Conservation (phyloP, 2,329 filamentous ascomycete genomes). For the Epichloe aotearoae region DNA sequence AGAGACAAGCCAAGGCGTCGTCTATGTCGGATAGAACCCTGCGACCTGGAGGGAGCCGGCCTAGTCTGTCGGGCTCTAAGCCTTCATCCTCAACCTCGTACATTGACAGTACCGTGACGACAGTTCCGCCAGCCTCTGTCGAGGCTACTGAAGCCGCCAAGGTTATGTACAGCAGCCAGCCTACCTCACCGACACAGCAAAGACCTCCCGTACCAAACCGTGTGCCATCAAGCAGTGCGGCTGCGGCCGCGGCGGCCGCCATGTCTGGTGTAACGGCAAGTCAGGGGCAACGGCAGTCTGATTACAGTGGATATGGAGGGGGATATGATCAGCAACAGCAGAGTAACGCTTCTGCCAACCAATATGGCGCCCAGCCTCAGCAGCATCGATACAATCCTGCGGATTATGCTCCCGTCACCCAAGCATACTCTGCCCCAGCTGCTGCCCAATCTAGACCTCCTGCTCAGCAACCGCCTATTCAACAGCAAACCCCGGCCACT, state of each 20-base stretch:
- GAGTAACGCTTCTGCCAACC: conserved; percentile 23
- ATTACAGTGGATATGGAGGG: conserved; percentile 22
- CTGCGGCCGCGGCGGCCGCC: conserved; percentile 45
- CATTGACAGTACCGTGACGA: conserved; percentile 15
- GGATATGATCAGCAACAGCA: conserved; percentile 20
- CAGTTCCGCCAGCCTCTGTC: conserved; percentile 6
- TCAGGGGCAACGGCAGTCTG: conserved; percentile 19
- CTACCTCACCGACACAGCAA: conserved; percentile 37
- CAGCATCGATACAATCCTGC: conserved; percentile 63
- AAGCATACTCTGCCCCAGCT: conserved; percentile 25
- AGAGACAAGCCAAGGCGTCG: conserved; percentile 42
- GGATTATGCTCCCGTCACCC: conserved; percentile 54
- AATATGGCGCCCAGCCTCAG: conserved; percentile 19
- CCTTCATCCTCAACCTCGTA: conserved; percentile 22
- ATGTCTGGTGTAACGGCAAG: conserved; percentile 35
- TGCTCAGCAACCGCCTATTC: conserved; percentile 11
- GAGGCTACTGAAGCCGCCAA: conserved; percentile 53
- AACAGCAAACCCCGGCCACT: conserved; percentile 20
- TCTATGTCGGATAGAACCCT: conserved; percentile 55
- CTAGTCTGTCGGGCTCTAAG: conserved; percentile 26
- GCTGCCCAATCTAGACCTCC: conserved; percentile 19
- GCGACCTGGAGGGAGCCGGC: conserved; percentile 36
- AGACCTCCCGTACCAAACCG: conserved; percentile 38
- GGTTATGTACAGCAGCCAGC: conserved; percentile 43
- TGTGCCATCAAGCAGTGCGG: conserved; percentile 39